Evolutionary conservation across 139 green algal genomes (phyloP).

Genomic region (Volvox reticuliferus): DNA sequence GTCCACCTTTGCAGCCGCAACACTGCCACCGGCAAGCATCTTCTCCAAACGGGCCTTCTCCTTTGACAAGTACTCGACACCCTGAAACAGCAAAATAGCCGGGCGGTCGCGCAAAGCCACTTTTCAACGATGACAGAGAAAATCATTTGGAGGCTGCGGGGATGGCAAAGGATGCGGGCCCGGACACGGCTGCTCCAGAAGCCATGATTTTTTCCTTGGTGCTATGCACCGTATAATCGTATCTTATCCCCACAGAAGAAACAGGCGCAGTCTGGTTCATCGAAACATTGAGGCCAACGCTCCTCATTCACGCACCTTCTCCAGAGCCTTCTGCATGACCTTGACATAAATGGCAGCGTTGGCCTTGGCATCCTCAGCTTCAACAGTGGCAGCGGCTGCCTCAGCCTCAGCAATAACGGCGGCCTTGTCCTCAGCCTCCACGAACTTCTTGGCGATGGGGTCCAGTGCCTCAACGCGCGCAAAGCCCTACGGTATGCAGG

Average conservation of each 20-base stretch:
- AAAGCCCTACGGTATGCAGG: conserved; percentile 66
- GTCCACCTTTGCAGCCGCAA: conserved; percentile 67
- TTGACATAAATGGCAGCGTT: conserved; percentile 83
- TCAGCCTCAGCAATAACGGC: conserved; percentile 34
- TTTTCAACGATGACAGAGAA: no score
- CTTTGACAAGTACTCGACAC: conserved; percentile 74
- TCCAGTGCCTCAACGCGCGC: conserved; percentile 76
- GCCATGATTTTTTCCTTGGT: no score
- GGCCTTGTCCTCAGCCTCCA: conserved; percentile 43
- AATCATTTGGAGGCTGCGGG: no score
- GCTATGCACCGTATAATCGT: no score
- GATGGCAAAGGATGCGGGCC: no score
- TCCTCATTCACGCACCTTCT: conserved; percentile 70
- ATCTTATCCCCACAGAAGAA: no score
- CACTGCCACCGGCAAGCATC: conserved; percentile 69
- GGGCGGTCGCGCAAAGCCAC: no score
- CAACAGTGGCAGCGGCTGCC: conserved; percentile 27
- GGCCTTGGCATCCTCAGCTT: conserved; percentile 58
- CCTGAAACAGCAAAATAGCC: conserved; percentile 51
- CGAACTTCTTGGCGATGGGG: conserved; percentile 60
- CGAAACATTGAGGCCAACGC: no score
- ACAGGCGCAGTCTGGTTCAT: no score
- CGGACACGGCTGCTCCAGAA: no score
- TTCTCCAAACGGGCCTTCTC: conserved; percentile 82
- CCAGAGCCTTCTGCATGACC: conserved; percentile 73